A percentile compares a stretch with the other conserved stretches of the same genome.
Conservation (phyloP, 106 monocot species). For the Acorus gramineus region DNA sequence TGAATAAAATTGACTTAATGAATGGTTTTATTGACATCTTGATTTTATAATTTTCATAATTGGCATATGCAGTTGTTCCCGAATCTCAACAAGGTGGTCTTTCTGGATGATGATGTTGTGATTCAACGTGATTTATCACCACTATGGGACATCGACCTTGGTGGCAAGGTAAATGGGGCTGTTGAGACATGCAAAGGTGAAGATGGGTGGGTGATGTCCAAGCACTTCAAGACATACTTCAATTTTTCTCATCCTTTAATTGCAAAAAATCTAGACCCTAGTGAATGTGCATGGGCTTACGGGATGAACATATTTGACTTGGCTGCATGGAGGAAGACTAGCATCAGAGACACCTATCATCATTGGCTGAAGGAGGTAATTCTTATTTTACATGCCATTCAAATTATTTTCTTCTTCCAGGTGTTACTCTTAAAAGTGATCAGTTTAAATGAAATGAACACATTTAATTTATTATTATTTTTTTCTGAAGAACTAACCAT, state of each 20-base stretch:
- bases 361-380: constrained; percentile 90
- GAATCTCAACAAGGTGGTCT: constrained; percentile 76
- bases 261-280: constrained; percentile 42
- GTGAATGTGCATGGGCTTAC: constrained; percentile 95
- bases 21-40: not conserved
- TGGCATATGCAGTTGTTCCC: constrained; percentile 74
- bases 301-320: constrained; percentile 97
- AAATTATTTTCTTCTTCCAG: no score
- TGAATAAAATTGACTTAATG: not conserved
- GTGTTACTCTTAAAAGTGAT: no score
- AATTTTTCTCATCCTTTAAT: constrained; percentile 89
- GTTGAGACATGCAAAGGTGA: constrained; percentile 88
- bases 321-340: constrained; percentile 66
- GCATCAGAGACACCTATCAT: constrained; percentile 72
- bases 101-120: constrained; percentile 94
- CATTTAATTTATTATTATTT: no score
- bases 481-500: no score
- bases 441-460: no score
- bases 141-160: constrained; percentile 73
- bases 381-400: no score
- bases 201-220: constrained; percentile 81
- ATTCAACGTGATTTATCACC: constrained; percentile 68
- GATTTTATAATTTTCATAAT: constrained; percentile 3
- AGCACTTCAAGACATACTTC: constrained; percentile 79
- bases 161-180: constrained; percentile 87